Evolutionary conservation across 306 rosid genomes (phyloP).

Genomic region (Quercus parvula): DNA sequence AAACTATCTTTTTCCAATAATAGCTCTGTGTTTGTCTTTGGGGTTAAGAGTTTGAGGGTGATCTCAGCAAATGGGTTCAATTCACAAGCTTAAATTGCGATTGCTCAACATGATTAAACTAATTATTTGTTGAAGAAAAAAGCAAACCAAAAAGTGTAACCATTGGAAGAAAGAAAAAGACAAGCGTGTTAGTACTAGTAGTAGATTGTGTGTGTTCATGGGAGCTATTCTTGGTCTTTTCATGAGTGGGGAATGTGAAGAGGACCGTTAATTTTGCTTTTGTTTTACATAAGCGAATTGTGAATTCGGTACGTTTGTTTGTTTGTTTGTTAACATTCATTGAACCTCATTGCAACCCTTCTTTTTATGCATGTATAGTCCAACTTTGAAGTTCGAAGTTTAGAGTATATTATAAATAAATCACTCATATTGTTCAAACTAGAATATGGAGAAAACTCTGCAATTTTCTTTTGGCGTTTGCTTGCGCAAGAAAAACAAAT

Average conservation of each 20-base stretch:
- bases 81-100: constrained; percentile 31
- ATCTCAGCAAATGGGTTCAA: constrained; percentile 43
- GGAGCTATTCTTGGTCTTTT: constrained; percentile 11
- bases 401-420: too few relatives aligned
- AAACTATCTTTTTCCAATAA: constrained; percentile 9
- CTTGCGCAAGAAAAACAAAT: too few relatives aligned
- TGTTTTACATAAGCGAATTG: neutral
- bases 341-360: neutral
- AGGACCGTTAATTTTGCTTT: constrained; percentile 40
- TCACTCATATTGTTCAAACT: neutral
- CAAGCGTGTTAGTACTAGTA: neutral
- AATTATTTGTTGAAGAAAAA: neutral
- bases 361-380: neutral
- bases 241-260: constrained; percentile 14
- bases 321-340: constrained; percentile 9
- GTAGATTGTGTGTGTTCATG: constrained; percentile 4
- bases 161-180: neutral
- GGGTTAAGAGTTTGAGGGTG: constrained; percentile 14
- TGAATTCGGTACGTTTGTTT: constrained; percentile 2
- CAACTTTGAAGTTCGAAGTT: neutral
- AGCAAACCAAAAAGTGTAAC: neutral
- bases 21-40: neutral
- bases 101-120: constrained; percentile 22
- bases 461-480: neutral
- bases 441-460: neutral